phyloP scores from a whole-genome alignment of 345 rosid genomes.

The Rhodomyrtus tomentosa region DNA sequence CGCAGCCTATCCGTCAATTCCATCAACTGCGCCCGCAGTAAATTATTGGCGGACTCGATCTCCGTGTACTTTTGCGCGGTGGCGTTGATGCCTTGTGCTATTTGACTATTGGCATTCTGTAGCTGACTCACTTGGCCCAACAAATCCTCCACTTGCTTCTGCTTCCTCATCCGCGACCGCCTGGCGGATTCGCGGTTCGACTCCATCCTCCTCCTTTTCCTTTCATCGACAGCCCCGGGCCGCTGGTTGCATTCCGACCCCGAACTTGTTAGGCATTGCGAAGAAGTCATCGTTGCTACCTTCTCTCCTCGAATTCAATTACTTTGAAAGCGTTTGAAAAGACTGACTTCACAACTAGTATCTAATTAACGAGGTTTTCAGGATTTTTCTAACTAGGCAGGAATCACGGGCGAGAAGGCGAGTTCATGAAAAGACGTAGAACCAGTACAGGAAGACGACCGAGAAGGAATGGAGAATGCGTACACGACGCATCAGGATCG shows the following conservation, averaged over 20 bases:
- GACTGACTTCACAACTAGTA: not conserved
- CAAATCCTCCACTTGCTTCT: conserved; percentile 56
- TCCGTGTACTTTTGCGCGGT: conserved; percentile 20
- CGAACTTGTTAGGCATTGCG: conserved; percentile 35
- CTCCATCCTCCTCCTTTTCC: conserved; percentile 80
- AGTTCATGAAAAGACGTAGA: conserved; percentile 69
- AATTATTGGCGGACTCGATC: conserved; percentile 52
- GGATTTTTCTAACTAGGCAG: not conserved
- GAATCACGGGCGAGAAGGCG: not conserved
- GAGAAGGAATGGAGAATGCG: conserved; percentile 83
- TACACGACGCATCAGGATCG: conserved; percentile 54
- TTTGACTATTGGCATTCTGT: conserved; percentile 32
- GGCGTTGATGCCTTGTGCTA: conserved; percentile 20
- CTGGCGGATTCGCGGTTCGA: conserved; percentile 89
- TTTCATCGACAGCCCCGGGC: conserved; percentile 38
- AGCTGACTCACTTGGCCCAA: conserved; percentile 32
- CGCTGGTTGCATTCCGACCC: conserved; percentile 61
- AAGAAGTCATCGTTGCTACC: conserved; percentile 20
- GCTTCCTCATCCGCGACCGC: conserved; percentile 75
- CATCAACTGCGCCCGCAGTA: conserved; percentile 52
- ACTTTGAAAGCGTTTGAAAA: not conserved
- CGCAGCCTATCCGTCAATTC: conserved; percentile 61
- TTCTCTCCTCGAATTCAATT: not conserved
- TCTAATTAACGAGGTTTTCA: not conserved
- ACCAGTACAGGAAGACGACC: conserved; percentile 86